Base-by-base conservation (phyloP, 2,329 filamentous ascomycete species). In the Colletotrichum ledebouriae region DNA sequence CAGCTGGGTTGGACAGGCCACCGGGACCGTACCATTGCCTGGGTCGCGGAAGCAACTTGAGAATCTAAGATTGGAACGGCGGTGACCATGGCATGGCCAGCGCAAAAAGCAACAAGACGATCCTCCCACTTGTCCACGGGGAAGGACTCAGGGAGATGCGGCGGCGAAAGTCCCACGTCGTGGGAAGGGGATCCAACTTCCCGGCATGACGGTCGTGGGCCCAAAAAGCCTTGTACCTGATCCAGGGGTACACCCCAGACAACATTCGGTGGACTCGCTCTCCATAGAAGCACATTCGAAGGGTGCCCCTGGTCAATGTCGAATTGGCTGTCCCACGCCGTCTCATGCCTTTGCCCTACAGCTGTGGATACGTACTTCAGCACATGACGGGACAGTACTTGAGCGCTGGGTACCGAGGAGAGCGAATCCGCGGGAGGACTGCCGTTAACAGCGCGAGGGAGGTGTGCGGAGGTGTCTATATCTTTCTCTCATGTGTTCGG, bases 11-110 rank as follows among this genome's bases (percentile, higher is more conserved):
- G 70, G 69, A 71, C 70, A 69, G 59, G 69, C 63, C 69, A 66
- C 58, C 58, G 62, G 70, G 61, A 71, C 65, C 61, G 49, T 53
- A 68, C 65, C 50, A 59, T 67, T 59, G 46, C 68, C 68, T 63
- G 61, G 66, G 50, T 61, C 13, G 60, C 58, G 60, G 68, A 71
- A 64, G 58, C 61, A 70, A 71, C 67, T 70, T 66, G 63, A 29
- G 29, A 44, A 70, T 67, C 59, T 70, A 67, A 72, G 71, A 70
- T 71, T 72, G 66, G 71, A 72, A 72, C 65, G 63, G 71, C 71
- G 71, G 71, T 72, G 71, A 72, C 71, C 65, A 67, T 67, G 57
- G 50, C 52, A 66, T 66, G 69, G 50, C 59, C 59, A 71, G 64
- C 71, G 59, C 62, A 59, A 69, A 68, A 71, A 71, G 59, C 56